Percentiles rank a stretch among this genome's conserved stretches.
Evolutionary conservation across 345 rosid genomes (phyloP).

Genomic region (Aquilaria sinensis): DNA sequence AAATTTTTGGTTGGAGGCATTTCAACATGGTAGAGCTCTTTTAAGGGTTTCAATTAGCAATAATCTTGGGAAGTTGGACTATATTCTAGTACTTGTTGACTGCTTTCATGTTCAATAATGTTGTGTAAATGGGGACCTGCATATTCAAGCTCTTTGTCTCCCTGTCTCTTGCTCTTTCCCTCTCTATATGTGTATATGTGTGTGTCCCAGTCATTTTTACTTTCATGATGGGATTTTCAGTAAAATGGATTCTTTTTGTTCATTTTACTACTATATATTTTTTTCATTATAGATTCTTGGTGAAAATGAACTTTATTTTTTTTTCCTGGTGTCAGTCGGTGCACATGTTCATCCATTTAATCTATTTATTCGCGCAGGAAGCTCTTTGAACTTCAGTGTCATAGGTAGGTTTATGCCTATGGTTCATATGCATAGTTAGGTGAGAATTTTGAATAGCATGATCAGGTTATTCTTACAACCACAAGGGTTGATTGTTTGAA

Average conservation of each 20-base stretch:
- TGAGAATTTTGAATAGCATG: neutral
- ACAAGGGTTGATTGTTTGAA: too few species aligned
- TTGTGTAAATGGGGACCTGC: neutral
- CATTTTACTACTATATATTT: neutral
- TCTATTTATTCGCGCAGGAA: conserved; percentile 56
- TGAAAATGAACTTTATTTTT: conserved; percentile 4
- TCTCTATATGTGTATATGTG: neutral
- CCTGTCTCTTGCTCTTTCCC: neutral
- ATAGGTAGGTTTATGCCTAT: conserved; percentile 37
- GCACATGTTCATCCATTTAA: conserved; percentile 66
- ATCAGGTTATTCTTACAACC: neutral
- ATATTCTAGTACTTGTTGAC: conserved; percentile 50
- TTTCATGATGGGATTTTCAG: neutral
- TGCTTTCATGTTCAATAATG: neutral
- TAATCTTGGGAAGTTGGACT: conserved; percentile 56
- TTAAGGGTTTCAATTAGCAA: conserved; percentile 50
- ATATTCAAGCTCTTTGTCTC: too few species aligned
- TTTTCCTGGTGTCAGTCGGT: conserved; percentile 81
- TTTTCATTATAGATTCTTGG: conserved; percentile 5
- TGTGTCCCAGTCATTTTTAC: neutral
- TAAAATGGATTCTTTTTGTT: neutral
- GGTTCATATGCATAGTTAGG: too few species aligned
- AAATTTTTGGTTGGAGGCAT: conserved; percentile 46
- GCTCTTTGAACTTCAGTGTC: conserved; percentile 45
- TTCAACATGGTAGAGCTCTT: conserved; percentile 70